Percentiles rank a stretch among this genome's conserved stretches.
Evolutionary conservation across 106 monocot genomes (phyloP).

Genomic region (Iris macrosiphon): DNA sequence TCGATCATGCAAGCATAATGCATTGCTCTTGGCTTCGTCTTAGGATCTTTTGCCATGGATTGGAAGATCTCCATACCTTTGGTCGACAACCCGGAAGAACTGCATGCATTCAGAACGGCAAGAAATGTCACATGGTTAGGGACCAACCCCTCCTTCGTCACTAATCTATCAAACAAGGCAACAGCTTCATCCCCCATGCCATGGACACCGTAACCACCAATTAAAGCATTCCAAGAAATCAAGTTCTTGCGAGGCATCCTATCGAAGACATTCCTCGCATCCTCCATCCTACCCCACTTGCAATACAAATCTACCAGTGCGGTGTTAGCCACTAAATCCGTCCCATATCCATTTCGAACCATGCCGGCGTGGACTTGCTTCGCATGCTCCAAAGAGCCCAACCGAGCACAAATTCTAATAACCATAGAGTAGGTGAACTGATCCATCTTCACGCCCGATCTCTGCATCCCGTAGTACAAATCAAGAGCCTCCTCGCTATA

Average conservation of each 20-base stretch:
- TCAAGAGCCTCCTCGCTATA: conserved; percentile 71
- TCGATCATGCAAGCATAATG: conserved; percentile 98
- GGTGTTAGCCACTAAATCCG: conserved; percentile 62
- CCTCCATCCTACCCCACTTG: conserved; percentile 94
- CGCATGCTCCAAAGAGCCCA: conserved; percentile 78
- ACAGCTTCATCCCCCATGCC: conserved; percentile 63
- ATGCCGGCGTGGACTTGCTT: conserved; percentile 81
- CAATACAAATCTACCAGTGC: conserved; percentile 80
- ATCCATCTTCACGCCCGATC: conserved; percentile 53
- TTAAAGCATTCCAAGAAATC: conserved; percentile 90
- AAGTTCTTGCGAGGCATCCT: conserved; percentile 72
- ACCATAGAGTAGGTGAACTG: conserved; percentile 85
- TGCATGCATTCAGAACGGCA: conserved; percentile 70
- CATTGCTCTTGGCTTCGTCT: no score
- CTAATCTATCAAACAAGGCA: conserved; percentile 55
- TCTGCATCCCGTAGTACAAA: conserved; percentile 71
- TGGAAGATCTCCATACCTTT: conserved; percentile 73
- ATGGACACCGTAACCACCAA: conserved; percentile 76
- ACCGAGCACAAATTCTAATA: conserved; percentile 55
- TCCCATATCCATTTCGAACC: conserved; percentile 55
- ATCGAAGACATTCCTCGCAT: conserved; percentile 76
- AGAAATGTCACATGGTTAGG: conserved; percentile 90
- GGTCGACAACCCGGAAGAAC: conserved; percentile 48
- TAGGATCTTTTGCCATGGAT: conserved; percentile 41
- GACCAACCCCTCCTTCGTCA: conserved; percentile 41